A percentile compares a stretch with the other conserved stretches of the same genome.
Evolutionary conservation across 1,139 yeast species (phyloP).

Genomic region (Scheffersomyces insectosa): DNA sequence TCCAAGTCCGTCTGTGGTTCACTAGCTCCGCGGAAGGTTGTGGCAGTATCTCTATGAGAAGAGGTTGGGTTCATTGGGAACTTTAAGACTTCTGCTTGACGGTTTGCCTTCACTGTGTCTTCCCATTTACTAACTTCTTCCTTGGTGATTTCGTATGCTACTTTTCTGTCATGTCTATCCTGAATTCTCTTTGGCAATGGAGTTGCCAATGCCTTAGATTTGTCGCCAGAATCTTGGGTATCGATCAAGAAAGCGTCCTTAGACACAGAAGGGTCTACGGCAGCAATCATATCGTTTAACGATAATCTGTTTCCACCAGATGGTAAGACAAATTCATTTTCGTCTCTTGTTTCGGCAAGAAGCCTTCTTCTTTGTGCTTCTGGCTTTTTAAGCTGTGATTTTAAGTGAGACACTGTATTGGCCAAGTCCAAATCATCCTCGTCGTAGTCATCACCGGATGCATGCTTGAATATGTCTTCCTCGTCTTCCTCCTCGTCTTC

Average conservation of each 20-base stretch:
- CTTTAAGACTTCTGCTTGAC: constrained; percentile 80
- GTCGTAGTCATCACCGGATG: constrained; percentile 18
- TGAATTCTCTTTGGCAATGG: constrained; percentile 88
- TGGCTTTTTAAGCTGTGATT: constrained; percentile 32
- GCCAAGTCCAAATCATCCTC: constrained; percentile 37
- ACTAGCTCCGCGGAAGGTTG: constrained; percentile 44
- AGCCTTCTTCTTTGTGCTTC: constrained; percentile 40
- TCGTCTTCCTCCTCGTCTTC: constrained; percentile 11
- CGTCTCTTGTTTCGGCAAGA: constrained; percentile 57
- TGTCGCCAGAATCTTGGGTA: constrained; percentile 19
- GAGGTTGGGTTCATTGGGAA: constrained; percentile 60
- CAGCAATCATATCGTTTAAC: constrained; percentile 73
- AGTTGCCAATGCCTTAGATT: constrained; percentile 58
- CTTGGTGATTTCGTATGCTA: constrained; percentile 87
- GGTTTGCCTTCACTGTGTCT: constrained; percentile 73
- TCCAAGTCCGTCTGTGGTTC: constrained; percentile 63
- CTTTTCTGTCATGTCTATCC: constrained; percentile 81
- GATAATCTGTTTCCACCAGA: constrained; percentile 58
- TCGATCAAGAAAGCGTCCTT: constrained; percentile 55
- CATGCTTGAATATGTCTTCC: constrained; percentile 20
- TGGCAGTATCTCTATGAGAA: constrained; percentile 49
- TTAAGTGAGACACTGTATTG: constrained; percentile 32
- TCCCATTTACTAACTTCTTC: constrained; percentile 89
- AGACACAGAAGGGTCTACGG: constrained; percentile 49
- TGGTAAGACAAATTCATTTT: constrained; percentile 73